These are phyloP conservation scores for Termitomyces sp. DNA, from an alignment of 768 basidiomycete species.

Conservation along the genomic window DNA sequence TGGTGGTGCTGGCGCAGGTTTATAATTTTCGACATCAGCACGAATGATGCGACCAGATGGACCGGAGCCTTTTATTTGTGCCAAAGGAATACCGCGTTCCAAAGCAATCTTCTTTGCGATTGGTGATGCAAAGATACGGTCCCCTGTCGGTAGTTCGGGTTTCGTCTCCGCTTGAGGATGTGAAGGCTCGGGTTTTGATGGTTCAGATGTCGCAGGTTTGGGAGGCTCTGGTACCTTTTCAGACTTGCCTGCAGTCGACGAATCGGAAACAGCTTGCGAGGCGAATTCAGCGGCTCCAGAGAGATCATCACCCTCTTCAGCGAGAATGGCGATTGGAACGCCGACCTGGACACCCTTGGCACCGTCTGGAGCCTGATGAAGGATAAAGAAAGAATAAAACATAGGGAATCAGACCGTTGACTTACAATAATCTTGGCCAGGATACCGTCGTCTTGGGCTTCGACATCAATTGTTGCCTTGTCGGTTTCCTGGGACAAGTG, in stretches of 20 bases:
- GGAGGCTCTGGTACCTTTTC: constrained; percentile 20
- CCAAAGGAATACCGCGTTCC: constrained; percentile 87
- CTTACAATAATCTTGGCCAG: constrained; percentile 95
- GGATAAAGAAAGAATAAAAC: background rate
- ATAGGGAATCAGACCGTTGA: constrained; percentile 4
- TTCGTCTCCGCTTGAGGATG: constrained; percentile 36
- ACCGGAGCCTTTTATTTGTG: constrained; percentile 88
- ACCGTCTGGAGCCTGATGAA: constrained; percentile 67
- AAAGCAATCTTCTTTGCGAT: constrained; percentile 96
- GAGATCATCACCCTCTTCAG: constrained; percentile 93
- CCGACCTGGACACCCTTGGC: constrained; percentile 86
- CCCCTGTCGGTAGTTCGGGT: constrained; percentile 55
- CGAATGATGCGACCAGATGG: constrained; percentile 93
- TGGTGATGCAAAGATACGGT: constrained; percentile 91
- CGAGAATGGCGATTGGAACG: constrained; percentile 83
- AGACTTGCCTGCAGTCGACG: constrained; percentile 22
- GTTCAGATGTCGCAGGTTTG: constrained; percentile 10
- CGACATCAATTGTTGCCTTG: constrained; percentile 99
- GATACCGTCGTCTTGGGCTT: constrained; percentile 96
- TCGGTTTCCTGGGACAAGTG: constrained; percentile 79
- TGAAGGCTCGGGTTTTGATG: constrained; percentile 26
- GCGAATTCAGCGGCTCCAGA: constrained; percentile 76
- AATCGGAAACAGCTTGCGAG: constrained; percentile 49
- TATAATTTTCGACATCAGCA: constrained; percentile 91
- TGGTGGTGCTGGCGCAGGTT: constrained; percentile 43